phyloP scores from a whole-genome alignment of 2,329 filamentous ascomycete genomes.

The Biscogniauxia sp. region DNA sequence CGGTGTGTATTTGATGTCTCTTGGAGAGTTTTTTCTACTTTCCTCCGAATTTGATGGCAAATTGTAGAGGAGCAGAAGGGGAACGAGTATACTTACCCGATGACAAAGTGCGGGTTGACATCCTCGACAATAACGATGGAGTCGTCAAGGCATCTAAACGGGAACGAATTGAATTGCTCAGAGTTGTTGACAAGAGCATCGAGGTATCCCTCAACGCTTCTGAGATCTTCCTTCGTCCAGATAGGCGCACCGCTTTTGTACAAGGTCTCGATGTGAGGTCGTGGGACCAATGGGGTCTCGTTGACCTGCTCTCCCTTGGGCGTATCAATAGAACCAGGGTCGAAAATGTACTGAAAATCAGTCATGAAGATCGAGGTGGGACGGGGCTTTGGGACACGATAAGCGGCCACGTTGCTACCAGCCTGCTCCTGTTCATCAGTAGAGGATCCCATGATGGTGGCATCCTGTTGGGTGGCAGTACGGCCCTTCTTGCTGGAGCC shows the following conservation, averaged over 20 bases:
- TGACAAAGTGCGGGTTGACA: neutral
- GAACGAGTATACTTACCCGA: neutral
- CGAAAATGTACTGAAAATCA: neutral
- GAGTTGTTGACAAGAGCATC: neutral
- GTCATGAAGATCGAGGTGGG: neutral
- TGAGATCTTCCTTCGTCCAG: neutral
- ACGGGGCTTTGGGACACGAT: neutral
- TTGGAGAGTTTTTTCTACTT: neutral
- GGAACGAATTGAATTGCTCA: neutral
- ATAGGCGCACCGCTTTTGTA: neutral
- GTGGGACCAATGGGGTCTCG: neutral
- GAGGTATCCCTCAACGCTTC: neutral
- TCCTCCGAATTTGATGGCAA: neutral
- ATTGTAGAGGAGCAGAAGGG: neutral
- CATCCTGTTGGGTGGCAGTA: neutral
- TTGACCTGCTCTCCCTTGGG: neutral
- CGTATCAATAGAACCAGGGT: too few relatives aligned
- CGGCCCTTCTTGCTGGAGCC: too few relatives aligned
- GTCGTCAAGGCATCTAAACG: neutral
- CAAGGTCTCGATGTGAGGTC: neutral
- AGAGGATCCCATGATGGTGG: neutral
- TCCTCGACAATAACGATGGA: neutral
- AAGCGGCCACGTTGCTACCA: neutral
- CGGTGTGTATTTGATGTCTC: neutral
- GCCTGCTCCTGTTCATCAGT: neutral